A percentile compares a stretch with the other conserved stretches of the same genome.
Conservation (phyloP, 805 yeast species). For the Huiozyma naganishii region DNA sequence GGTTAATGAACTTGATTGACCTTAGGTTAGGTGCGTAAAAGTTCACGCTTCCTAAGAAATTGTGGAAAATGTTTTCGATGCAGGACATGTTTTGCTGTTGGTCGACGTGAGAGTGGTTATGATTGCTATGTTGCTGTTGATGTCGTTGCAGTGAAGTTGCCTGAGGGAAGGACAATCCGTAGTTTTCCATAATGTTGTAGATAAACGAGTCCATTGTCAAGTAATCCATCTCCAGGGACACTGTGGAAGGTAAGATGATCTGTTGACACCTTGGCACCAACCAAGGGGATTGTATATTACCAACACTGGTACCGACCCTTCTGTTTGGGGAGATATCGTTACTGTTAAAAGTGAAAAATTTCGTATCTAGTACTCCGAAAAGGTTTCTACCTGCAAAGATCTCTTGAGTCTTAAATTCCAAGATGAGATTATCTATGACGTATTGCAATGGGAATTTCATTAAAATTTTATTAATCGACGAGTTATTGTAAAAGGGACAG, state of each 20-base stretch:
- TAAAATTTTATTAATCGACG: not conserved
- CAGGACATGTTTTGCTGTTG: slow-evolving; percentile 2
- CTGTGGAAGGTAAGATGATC: slow-evolving; percentile 9
- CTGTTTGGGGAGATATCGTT: not conserved
- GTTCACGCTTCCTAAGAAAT: slow-evolving; percentile 6
- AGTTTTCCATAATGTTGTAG: slow-evolving; percentile 6
- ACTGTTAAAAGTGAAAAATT: slow-evolving; percentile 4
- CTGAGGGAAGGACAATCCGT: not conserved
- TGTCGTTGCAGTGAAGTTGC: not conserved
- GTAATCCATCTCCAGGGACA: slow-evolving; percentile 10
- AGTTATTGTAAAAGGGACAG: not conserved
- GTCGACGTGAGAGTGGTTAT: not conserved
- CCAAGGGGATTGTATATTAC: slow-evolving; percentile 2
- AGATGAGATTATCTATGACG: slow-evolving; percentile 4
- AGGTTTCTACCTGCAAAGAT: slow-evolving; percentile 3
- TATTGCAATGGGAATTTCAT: not conserved
- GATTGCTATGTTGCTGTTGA: not conserved
- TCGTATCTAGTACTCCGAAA: slow-evolving; percentile 9
- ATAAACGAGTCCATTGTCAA: slow-evolving; percentile 15
- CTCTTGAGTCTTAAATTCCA: slow-evolving; percentile 3
- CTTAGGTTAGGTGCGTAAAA: slow-evolving; percentile 9
- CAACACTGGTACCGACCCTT: not conserved
- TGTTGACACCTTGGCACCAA: slow-evolving; percentile 8
- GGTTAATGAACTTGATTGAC: slow-evolving; percentile 8
- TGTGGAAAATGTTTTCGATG: slow-evolving; percentile 6